phyloP scores from a whole-genome alignment of 495 filamentous ascomycete species.

The Aspergillus saccharolyticus region DNA sequence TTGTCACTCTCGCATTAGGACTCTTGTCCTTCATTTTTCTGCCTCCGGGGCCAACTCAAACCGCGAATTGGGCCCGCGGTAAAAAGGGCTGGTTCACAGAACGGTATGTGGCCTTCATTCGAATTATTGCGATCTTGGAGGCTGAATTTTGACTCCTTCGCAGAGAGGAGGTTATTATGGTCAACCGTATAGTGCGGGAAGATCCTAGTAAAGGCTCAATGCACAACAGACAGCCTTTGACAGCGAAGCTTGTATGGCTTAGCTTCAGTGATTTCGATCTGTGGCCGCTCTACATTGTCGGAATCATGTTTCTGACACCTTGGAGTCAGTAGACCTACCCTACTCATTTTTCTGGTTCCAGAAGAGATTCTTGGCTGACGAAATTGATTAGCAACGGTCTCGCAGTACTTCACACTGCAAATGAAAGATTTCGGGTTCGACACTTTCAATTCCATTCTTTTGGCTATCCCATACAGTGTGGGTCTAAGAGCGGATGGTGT shows the following conservation, averaged over 20 bases:
- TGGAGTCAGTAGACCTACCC: conserved; percentile 15
- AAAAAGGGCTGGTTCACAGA: conserved; percentile 69
- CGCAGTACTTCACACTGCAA: conserved; percentile 58
- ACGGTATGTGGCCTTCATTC: conserved; percentile 34
- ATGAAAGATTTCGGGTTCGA: conserved; percentile 55
- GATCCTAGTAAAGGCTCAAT: conserved; percentile 66
- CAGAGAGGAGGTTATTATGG: conserved; percentile 56
- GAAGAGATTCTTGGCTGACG: background rate
- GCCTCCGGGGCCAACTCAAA: conserved; percentile 61
- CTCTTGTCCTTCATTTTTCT: conserved; percentile 57
- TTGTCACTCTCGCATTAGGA: conserved; percentile 52
- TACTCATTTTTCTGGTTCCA: too few relatives aligned
- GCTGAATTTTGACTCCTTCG: background rate
- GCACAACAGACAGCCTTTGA: conserved; percentile 55
- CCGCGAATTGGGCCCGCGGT: conserved; percentile 56
- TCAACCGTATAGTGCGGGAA: conserved; percentile 68
- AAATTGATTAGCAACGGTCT: conserved; percentile 23
- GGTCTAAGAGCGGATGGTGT: background rate
- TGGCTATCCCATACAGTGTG: conserved; percentile 50
- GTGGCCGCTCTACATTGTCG: conserved; percentile 50
- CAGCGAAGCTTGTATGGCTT: conserved; percentile 41
- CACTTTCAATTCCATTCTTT: conserved; percentile 60
- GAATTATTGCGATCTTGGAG: background rate
- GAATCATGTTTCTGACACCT: conserved; percentile 50
- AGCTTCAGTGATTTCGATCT: conserved; percentile 51